Evolutionary conservation across 306 rosid species (phyloP).

Genomic region (Sesbania bispinosa): DNA sequence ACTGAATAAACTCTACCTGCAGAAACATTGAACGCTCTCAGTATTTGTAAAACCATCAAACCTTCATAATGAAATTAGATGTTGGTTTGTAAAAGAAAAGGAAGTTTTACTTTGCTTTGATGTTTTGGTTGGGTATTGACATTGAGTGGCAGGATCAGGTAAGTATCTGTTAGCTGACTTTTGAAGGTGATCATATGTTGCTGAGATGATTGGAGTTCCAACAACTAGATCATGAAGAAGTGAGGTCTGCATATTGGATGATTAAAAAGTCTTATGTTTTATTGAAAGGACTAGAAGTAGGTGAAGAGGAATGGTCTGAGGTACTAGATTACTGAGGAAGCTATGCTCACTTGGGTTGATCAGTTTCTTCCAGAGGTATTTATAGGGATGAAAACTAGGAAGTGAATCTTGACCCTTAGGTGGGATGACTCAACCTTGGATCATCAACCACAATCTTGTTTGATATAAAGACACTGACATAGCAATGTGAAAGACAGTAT

Average conservation of each 20-base stretch:
- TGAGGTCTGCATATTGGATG: slow-evolving; percentile 38
- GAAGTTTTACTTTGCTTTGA: slow-evolving; percentile 27
- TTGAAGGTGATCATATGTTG: slow-evolving; percentile 25
- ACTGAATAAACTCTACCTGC: neutral
- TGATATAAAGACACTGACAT: neutral
- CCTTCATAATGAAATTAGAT: neutral
- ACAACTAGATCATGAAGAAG: slow-evolving; percentile 38
- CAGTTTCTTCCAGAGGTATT: slow-evolving; percentile 1
- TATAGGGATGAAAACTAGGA: slow-evolving; percentile 8
- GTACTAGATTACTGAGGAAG: neutral
- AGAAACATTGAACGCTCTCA: neutral
- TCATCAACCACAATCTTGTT: slow-evolving; percentile 17
- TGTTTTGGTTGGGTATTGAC: slow-evolving; percentile 17
- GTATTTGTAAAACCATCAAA: neutral
- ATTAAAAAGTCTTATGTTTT: neutral
- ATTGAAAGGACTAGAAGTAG: neutral
- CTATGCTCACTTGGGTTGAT: slow-evolving; percentile 18
- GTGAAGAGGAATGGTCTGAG: slow-evolving; percentile 7
- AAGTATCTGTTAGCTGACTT: slow-evolving; percentile 31
- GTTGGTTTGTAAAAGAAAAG: neutral
- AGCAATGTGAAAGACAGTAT: slow-evolving; percentile 12
- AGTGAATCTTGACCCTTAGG: neutral
- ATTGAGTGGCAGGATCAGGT: slow-evolving; percentile 24
- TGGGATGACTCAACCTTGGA: slow-evolving; percentile 21
- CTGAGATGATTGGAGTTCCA: slow-evolving; percentile 38